phyloP scores from a whole-genome alignment of 176 grass and related monocot genomes.

The Zizania latifolia region DNA sequence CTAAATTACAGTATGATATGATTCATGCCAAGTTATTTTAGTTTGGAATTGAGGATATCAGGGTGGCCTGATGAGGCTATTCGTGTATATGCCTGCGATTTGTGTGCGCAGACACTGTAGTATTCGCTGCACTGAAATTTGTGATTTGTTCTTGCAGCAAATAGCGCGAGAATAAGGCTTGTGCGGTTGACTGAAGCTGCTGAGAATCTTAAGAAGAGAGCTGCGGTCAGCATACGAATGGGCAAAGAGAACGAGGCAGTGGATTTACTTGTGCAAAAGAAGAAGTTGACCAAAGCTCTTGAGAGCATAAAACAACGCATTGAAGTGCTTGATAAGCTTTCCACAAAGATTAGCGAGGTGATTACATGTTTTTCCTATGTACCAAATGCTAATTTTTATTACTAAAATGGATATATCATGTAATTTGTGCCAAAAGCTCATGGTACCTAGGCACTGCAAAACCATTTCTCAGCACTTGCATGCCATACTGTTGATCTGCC shows the following conservation, averaged over 20 bases:
- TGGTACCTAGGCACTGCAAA: not conserved
- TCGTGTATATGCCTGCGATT: not conserved
- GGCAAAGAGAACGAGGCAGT: slow-evolving; percentile 74
- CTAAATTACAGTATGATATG: not conserved
- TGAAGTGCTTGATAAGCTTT: slow-evolving; percentile 79
- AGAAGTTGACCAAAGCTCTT: slow-evolving; percentile 79
- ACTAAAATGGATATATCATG: not conserved
- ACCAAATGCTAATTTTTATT: not conserved
- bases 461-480: not conserved
- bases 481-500: not conserved
- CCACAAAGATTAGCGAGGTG: slow-evolving; percentile 77
- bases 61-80: not conserved
- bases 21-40: not conserved
- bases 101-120: not conserved
- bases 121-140: not conserved
- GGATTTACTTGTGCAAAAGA: slow-evolving; percentile 85
- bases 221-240: slow-evolving; percentile 40
- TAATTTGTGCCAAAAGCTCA: not conserved
- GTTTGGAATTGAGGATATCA: not conserved
- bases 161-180: slow-evolving; percentile 54
- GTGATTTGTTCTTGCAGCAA: slow-evolving; percentile 47
- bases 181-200: slow-evolving; percentile 81
- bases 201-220: slow-evolving; percentile 82
- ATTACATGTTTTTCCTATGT: slow-evolving; percentile 1
- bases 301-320: slow-evolving; percentile 74